Conservation (phyloP, 805 yeast species). For the Candida ortonii region DNA sequence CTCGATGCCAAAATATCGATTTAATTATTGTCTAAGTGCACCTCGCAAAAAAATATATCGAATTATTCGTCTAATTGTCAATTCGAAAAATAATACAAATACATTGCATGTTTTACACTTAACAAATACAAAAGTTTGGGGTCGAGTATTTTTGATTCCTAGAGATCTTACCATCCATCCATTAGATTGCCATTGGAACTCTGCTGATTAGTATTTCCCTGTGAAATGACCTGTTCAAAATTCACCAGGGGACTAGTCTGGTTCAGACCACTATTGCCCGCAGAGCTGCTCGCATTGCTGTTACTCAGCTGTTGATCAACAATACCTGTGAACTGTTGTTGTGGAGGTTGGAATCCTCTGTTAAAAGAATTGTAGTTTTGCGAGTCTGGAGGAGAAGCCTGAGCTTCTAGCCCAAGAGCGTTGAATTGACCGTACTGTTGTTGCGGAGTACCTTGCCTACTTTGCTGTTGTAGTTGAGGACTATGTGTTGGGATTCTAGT, state of each 20-base stretch:
- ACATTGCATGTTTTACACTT: too few relatives aligned
- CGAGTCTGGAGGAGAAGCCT: constrained; percentile 30
- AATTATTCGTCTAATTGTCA: too few relatives aligned
- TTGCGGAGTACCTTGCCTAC: constrained; percentile 17
- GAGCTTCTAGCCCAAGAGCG: constrained; percentile 21
- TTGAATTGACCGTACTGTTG: constrained; percentile 17
- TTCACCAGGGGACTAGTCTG: constrained; percentile 23
- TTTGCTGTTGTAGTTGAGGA: constrained; percentile 6
- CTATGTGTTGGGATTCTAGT: too few relatives aligned
- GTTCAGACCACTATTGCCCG: constrained; percentile 6
- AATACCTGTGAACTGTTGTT: constrained; percentile 10
- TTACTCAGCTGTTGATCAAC: constrained; percentile 11
- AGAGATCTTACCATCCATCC: constrained; percentile 26
- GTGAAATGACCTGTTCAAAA: constrained; percentile 36
- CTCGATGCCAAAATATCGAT: too few relatives aligned
- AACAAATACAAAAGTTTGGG: too few relatives aligned
- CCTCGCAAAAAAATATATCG: too few relatives aligned
- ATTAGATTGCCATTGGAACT: constrained; percentile 10
- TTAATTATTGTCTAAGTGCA: too few relatives aligned
- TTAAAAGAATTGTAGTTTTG: constrained; percentile 26
- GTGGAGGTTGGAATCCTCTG: constrained; percentile 24
- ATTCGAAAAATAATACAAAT: too few relatives aligned
- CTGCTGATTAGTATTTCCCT: constrained; percentile 21
- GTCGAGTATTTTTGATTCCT: too few relatives aligned
- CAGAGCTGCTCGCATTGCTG: constrained; percentile 9